Evolutionary conservation across 31 red algal genomes (phyloP).

Genomic region (Pterothamnion heteromorphum): DNA sequence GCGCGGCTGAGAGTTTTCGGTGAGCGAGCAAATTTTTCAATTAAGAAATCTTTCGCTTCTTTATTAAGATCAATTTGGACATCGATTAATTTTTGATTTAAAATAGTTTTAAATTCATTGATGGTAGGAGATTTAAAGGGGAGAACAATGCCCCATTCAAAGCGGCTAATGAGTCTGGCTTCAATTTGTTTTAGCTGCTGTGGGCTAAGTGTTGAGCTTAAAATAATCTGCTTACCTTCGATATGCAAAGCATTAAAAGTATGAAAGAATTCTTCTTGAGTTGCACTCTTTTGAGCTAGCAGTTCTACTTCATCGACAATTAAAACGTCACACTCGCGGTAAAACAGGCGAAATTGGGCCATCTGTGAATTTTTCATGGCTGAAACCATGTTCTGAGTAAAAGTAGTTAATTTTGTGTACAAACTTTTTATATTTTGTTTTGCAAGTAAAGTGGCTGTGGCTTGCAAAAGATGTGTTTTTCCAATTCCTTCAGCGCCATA

Average conservation of each 20-base stretch:
- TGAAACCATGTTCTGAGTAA: conserved; percentile 38
- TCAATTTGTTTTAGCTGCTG: conserved; percentile 31
- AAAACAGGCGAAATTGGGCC: conserved; percentile 34
- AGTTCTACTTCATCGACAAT: conserved; percentile 50
- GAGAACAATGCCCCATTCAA: conserved; percentile 25
- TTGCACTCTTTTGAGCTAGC: conserved; percentile 16
- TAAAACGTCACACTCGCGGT: conserved; percentile 36
- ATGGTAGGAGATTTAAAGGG: background rate
- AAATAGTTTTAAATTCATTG: background rate
- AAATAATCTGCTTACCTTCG: conserved; percentile 34
- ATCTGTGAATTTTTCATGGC: conserved; percentile 25
- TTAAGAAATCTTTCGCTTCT: conserved; percentile 34
- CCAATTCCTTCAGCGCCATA: conserved; percentile 45
- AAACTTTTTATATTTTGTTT: background rate
- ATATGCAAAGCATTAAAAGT: conserved; percentile 35
- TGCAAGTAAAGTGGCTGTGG: conserved; percentile 5
- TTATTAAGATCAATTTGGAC: conserved; percentile 20
- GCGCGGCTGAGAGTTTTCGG: too few relatives aligned
- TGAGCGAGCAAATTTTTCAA: conserved; percentile 33
- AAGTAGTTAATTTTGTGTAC: conserved; percentile 1
- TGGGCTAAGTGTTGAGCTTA: conserved; percentile 25
- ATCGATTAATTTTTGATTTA: conserved; percentile 24
- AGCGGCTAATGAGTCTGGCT: conserved; percentile 17
- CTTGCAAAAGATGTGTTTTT: conserved; percentile 45
- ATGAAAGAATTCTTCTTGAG: conserved; percentile 47